Evolutionary conservation across 2,329 filamentous ascomycete genomes (phyloP).

Genomic region (Tetracladium maxilliforme): DNA sequence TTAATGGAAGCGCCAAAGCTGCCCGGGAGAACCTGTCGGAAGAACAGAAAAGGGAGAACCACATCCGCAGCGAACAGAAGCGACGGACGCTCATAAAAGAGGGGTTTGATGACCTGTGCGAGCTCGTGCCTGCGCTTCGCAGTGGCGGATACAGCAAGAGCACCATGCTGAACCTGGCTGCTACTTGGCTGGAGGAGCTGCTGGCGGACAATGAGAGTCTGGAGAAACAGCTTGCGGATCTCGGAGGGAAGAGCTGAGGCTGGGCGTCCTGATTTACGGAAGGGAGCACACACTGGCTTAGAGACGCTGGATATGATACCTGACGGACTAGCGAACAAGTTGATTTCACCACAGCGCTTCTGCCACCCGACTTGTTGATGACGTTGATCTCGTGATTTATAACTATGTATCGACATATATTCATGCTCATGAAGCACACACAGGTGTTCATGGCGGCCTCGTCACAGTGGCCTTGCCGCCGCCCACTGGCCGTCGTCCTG

Average conservation of each 20-base stretch:
- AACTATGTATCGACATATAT: too few species aligned
- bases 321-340: too few species aligned
- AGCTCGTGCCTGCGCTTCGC: conserved; percentile 60
- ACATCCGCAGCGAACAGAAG: conserved; percentile 80
- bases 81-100: conserved; percentile 65
- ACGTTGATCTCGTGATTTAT: too few species aligned
- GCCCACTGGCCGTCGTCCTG: too few species aligned
- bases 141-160: conserved; percentile 74
- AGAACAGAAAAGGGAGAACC: conserved; percentile 72
- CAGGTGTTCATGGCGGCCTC: too few species aligned
- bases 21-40: conserved; percentile 53
- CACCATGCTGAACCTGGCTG: conserved; percentile 59
- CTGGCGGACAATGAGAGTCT: conserved; percentile 52
- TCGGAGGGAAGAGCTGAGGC: conserved; percentile 19
- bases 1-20: conserved; percentile 24
- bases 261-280: too few species aligned
- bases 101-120: conserved; percentile 67
- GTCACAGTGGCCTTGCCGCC: too few species aligned
- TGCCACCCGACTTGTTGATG: too few species aligned
- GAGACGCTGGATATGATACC: too few species aligned
- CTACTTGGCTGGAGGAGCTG: conserved; percentile 64
- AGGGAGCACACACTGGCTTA: too few species aligned
- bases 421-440: too few species aligned
- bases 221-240: conserved; percentile 32
- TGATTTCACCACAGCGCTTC: too few species aligned